Evolutionary conservation across 306 rosid genomes (phyloP).

Genomic region (Morella rubra): DNA sequence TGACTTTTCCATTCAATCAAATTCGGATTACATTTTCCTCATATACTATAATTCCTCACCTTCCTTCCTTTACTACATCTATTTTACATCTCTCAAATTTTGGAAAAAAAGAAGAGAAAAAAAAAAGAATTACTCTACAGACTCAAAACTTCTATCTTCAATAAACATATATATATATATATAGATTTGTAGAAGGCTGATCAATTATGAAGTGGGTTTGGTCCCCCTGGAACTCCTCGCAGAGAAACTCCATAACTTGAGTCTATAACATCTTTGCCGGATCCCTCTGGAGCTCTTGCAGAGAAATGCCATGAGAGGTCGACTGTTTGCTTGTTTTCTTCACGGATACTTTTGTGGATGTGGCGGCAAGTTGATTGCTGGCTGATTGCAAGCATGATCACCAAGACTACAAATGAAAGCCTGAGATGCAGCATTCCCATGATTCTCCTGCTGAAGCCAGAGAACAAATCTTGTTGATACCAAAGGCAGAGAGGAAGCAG

Average conservation of each 20-base stretch:
- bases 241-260: conserved; percentile 52
- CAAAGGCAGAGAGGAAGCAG: conserved; percentile 24
- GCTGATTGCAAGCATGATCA: conserved; percentile 48
- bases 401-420: conserved; percentile 42
- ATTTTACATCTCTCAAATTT: conserved; percentile 19
- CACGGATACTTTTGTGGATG: conserved; percentile 37
- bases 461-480: conserved; percentile 10
- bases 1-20: conserved; percentile 27
- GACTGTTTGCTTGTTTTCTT: conserved; percentile 39
- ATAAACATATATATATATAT: conserved; percentile 30
- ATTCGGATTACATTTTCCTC: conserved; percentile 6
- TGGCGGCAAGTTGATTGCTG: conserved; percentile 48
- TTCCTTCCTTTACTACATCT: conserved; percentile 29
- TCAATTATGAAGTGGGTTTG: conserved; percentile 90
- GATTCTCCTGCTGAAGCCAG: conserved; percentile 18
- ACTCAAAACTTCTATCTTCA: conserved; percentile 44
- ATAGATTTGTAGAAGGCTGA: conserved; percentile 33
- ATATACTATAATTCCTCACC: background rate
- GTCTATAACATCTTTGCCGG: conserved; percentile 25
- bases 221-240: conserved; percentile 75
- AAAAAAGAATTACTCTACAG: conserved; percentile 24
- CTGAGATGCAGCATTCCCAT: conserved; percentile 57
- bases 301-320: conserved; percentile 46
- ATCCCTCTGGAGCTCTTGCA: conserved; percentile 37
- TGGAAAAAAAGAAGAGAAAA: conserved; percentile 8